Evolutionary conservation across 1,139 yeast species (phyloP), one percentile per base, ranked within the genome.

Genomic region (Trichomonascaceae sp.): DNA sequence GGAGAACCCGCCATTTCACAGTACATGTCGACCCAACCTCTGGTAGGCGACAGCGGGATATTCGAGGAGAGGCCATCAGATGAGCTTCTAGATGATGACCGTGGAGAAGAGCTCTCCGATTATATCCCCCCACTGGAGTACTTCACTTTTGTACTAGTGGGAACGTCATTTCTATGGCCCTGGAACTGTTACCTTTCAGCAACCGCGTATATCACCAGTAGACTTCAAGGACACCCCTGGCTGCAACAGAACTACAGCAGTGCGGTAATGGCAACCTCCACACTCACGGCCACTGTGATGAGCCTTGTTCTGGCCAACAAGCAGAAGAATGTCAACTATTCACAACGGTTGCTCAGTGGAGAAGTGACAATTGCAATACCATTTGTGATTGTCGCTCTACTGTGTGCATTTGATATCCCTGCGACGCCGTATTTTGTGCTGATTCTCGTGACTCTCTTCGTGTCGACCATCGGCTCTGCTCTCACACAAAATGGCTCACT

Each of bases 171-270:
- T 35, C 64, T 89, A 28, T 89, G 97, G 97, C 97, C 98, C 0
- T 89, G 97, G 96, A 89, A 89, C 61, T 75, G 93, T 44, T 77
- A 85, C 46, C 60, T 89, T 6, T 76, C 93, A 1, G 95, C 96
- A 0, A 71, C 93, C 0, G 80, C 81, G 3, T 85, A 81, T 56
- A 84, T 84, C 51, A 71, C 73, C 26, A 71, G 69, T 35, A 57
- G 89, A 33, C 76, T 87, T 42, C 60, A 64, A 15, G 65, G 64
- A 23, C 58, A 67, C 9, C 72, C 78, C 0, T 41, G 56, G 1
- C 59, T 82, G 41, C 68, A 76, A 9, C 69, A 68, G 41, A 65
- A 71, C 30, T 82, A 81, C 52, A 71, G 87, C 4, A 76, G 93
- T 16, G 74, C 92, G 0, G 79, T 87, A 78, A 89, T 89, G 97